phyloP scores from a whole-genome alignment of 768 basidiomycete genomes.

The Collybiopsis luxurians region DNA sequence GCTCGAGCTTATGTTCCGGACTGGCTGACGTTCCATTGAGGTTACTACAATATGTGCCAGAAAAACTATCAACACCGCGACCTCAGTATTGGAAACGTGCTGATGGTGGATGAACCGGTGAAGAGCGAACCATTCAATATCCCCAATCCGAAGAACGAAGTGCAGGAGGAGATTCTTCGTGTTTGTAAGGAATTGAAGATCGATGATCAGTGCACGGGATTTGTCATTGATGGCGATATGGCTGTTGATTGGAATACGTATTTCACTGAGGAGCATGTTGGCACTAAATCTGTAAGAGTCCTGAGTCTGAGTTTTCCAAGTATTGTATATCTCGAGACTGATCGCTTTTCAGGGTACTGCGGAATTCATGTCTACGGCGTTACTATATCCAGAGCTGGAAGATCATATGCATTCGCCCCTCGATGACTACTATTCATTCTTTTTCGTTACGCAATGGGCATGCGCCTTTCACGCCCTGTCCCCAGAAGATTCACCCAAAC shows the following conservation, averaged over 20 bases:
- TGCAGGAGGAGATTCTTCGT: not conserved
- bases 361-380: not conserved
- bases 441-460: not conserved
- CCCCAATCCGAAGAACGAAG: not conserved
- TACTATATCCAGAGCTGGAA: not conserved
- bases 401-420: not conserved
- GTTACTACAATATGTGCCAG: not conserved
- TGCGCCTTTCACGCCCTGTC: not conserved
- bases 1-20: not conserved
- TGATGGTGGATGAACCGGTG: not conserved
- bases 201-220: not conserved
- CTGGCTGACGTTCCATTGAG: not conserved
- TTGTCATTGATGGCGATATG: not conserved
- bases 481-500: not conserved
- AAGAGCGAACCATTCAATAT: not conserved
- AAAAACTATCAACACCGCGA: not conserved
- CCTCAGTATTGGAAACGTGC: not conserved
- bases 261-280: not conserved
- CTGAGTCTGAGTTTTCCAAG: too few relatives aligned
- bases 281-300: not conserved
- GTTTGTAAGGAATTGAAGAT: not conserved
- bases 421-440: not conserved
- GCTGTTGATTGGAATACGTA: not conserved
- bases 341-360: not conserved
- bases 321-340: not conserved